Percentiles rank a stretch among this genome's conserved stretches.
Evolutionary conservation across 2,329 filamentous ascomycete genomes (phyloP).

Genomic region (Botryosphaeria agaves): DNA sequence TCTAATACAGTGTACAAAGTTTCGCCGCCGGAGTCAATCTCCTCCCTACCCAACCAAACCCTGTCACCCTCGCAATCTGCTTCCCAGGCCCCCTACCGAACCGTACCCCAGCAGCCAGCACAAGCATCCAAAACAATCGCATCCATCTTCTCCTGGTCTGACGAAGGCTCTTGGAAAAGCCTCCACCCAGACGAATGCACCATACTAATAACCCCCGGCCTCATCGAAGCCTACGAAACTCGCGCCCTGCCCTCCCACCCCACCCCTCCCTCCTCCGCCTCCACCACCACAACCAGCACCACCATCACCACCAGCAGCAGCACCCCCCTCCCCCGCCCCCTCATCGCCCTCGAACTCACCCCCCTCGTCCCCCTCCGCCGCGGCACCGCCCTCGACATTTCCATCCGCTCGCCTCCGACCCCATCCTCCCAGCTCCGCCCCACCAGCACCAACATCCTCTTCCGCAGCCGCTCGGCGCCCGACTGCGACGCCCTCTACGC

Average conservation of each 20-base stretch:
- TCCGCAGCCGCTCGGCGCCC: slow-evolving; percentile 58
- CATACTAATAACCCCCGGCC: slow-evolving; percentile 43
- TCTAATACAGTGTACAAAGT: slow-evolving; percentile 22
- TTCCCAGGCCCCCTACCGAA: slow-evolving; percentile 53
- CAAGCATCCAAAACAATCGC: slow-evolving; percentile 40
- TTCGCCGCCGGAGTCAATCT: slow-evolving; percentile 20
- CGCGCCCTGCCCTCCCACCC: slow-evolving; percentile 25
- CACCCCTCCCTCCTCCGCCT: slow-evolving; percentile 20
- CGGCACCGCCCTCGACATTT: slow-evolving; percentile 84
- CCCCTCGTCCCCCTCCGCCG: slow-evolving; percentile 79
- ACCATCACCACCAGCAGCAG: slow-evolving; percentile 11
- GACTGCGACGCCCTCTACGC: slow-evolving; percentile 74
- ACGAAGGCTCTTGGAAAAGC: slow-evolving; percentile 42
- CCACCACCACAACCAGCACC: slow-evolving; percentile 19
- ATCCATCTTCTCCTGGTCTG: slow-evolving; percentile 45
- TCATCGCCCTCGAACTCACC: slow-evolving; percentile 67
- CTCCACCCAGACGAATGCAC: slow-evolving; percentile 45
- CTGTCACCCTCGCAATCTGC: slow-evolving; percentile 67
- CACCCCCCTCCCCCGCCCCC: slow-evolving; percentile 25
- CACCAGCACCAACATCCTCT: slow-evolving; percentile 69
- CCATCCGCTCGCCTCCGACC: slow-evolving; percentile 75
- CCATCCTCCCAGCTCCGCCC: slow-evolving; percentile 50
- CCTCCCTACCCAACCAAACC: slow-evolving; percentile 34
- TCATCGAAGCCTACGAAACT: slow-evolving; percentile 46
- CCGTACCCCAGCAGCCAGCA: slow-evolving; percentile 25